Evolutionary conservation across 768 basidiomycete genomes (phyloP), one percentile per base, ranked within the genome.

Genomic region (Hygrocybe punicea): DNA sequence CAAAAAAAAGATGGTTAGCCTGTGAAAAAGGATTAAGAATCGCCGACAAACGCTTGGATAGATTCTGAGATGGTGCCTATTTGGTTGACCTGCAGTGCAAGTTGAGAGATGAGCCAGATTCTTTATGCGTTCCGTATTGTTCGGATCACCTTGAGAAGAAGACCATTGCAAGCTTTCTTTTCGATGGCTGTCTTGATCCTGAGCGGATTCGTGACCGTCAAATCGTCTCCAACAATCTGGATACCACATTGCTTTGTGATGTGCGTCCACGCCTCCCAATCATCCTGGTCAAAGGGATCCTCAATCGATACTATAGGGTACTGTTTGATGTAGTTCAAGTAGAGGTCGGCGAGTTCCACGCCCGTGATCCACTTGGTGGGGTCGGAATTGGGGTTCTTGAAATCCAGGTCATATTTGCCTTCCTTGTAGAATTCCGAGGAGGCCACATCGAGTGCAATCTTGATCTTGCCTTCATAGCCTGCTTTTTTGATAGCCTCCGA

Each of bases 401-500:
- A 94, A 81, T 98, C 94, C 60, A 98, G 78, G 70, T 98, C 96
- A 76, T 99, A 99, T 79, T 98, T 98, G 66, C 95, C 96, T 5
- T 98, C 94, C 85, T 97, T 98, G 87, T 93, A 99, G 83, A 99
- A 99, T 76, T 99, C 97, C 73, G 96, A 98, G 2, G 95, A 97
- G 55, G 97, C 97, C 63, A 97, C 95, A 67, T 97, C 96, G 63
- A 99, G 91, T 58, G 90, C 96, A 72, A 99, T 98, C 77, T 98
- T 91, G 78, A 99, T 87, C 80, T 97, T 97, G 70, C 93, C 97
- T 72, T 96, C 91, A 75, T 97, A 98, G 40, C 97, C 97, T 23
- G 97, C 95, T 79, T 93, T 91, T 76, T 91, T 88, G 81, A 99
- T 98, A 66, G 97, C 97, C 72, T 96, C 93, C 42, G 84, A 82